Base-by-base conservation (phyloP, 2,329 filamentous ascomycete genomes). In the Cladosporium sp. region DNA sequence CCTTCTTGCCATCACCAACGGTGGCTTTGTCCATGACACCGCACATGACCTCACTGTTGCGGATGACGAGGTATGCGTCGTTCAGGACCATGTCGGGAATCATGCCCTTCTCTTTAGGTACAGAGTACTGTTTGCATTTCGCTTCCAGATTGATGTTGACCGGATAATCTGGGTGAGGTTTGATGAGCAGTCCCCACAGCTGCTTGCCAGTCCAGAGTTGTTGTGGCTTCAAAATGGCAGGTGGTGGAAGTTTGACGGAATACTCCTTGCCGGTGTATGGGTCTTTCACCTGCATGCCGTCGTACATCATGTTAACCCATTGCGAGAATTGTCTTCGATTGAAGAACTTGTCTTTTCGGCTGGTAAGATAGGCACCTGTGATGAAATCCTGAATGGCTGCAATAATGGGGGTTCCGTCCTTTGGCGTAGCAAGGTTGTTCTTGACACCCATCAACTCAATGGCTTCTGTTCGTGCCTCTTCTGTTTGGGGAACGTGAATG, bases 331-430 rank as follows among this genome's bases (percentile, higher is more conserved):
- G 84, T 59, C 85, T 86, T 46, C 92, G 83, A 61, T 95, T 89
- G 62, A 87, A 95, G 69, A 98, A 97, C 50, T 84, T 82, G 65
- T 97, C 92, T 65, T 97, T 97, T 68, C 84, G 87, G 60, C 89
- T 95, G 20, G 97, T 76, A 3, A 97, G 73, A 64, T 90, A 98
- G 0, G 93, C 88, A 3, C 91, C 91, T 20, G 92, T 97, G 61
- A 98, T 97, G 72, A 98, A 98, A 76, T 98, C 93, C 64, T 98
- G 93, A 25, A 95, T 98, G n/a, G 93, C 92, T 15, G 91, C 90
- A 72, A 98, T 97, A 61, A 98, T 95, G 1, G 93, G 93, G 60
- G 95, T 92, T 65, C 93, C 93, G 71, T 97, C 97, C 70, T 96
- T 96, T 1, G 93, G 93, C 0, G 93, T 98, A 3, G 86, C 86